Conservation (phyloP, 2,329 filamentous ascomycete genomes). For the Didymella sp. region DNA sequence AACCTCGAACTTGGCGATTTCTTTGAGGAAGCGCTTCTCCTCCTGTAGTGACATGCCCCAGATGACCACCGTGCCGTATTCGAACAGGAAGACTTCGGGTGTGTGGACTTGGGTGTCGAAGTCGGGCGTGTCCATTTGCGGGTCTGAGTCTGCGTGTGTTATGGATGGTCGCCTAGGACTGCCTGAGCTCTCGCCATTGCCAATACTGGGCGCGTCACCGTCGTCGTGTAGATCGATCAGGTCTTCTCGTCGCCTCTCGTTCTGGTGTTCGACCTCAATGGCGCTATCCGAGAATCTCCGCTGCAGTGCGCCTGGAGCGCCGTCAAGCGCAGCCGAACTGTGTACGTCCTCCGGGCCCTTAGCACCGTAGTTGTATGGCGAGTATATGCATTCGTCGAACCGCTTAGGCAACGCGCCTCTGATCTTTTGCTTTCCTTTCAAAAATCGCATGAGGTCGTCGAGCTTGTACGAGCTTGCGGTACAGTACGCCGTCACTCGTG, state of each 20-base stretch:
- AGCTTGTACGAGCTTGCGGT: constrained; percentile 91
- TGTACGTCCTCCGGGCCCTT: constrained; percentile 45
- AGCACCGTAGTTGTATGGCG: constrained; percentile 82
- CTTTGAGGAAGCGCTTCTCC: constrained; percentile 89
- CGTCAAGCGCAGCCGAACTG: constrained; percentile 42
- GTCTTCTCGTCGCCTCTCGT: constrained; percentile 63
- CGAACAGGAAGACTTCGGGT: constrained; percentile 93
- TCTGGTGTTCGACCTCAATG: constrained; percentile 69
- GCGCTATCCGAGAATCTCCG: constrained; percentile 77
- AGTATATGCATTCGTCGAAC: constrained; percentile 98
- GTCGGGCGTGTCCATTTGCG: constrained; percentile 62
- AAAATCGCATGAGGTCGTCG: constrained; percentile 85
- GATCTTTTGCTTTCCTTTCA: constrained; percentile 82
- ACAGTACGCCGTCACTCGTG: constrained; percentile 94
- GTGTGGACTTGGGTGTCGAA: constrained; percentile 90
- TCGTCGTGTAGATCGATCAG: constrained; percentile 67
- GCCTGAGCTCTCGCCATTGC: constrained; percentile 35
- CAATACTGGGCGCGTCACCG: constrained; percentile 39
- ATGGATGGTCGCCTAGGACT: constrained; percentile 35
- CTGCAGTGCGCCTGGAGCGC: constrained; percentile 53
- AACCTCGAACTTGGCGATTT: constrained; percentile 91
- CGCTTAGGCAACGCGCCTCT: constrained; percentile 85
- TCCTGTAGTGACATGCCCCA: constrained; percentile 96
- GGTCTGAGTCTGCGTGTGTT: constrained; percentile 42
- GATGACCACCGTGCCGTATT: constrained; percentile 96